phyloP scores from a whole-genome alignment of 176 grass and related monocot species.

The Juncus inflexus region DNA sequence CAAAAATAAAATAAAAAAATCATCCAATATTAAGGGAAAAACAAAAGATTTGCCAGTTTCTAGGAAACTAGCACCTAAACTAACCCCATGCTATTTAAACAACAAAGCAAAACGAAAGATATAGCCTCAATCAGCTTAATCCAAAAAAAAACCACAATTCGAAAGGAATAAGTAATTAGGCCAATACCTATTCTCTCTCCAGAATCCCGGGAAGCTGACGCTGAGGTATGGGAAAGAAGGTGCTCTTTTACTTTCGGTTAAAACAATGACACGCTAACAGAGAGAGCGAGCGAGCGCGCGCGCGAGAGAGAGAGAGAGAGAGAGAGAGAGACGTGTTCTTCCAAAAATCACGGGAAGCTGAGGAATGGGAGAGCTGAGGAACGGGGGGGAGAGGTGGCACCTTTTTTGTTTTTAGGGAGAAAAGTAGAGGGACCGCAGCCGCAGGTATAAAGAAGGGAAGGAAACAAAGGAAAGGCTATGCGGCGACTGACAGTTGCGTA shows the following conservation, averaged over 20 bases:
- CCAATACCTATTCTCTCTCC: not conserved
- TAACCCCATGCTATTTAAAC: no score
- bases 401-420: no score
- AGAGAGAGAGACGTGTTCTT: not conserved
- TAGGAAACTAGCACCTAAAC: no score
- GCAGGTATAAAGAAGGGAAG: not conserved
- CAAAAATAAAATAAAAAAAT: no score
- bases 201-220: not conserved
- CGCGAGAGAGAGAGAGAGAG: conserved; percentile 1
- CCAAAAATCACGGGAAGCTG: no score
- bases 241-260: no score
- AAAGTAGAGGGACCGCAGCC: no score
- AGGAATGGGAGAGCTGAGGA: not conserved
- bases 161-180: no score
- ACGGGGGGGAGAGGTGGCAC: not conserved
- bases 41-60: no score
- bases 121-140: not conserved
- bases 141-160: not conserved
- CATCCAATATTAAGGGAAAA: no score
- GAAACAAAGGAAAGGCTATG: conserved; percentile 11
- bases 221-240: conserved; percentile 5
- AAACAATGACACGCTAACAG: not conserved
- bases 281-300: not conserved
- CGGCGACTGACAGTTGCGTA: conserved; percentile 9
- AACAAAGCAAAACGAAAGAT: no score